Conservation (phyloP, 192 early-diverging fungal genomes). For the Podila clonocystis region DNA sequence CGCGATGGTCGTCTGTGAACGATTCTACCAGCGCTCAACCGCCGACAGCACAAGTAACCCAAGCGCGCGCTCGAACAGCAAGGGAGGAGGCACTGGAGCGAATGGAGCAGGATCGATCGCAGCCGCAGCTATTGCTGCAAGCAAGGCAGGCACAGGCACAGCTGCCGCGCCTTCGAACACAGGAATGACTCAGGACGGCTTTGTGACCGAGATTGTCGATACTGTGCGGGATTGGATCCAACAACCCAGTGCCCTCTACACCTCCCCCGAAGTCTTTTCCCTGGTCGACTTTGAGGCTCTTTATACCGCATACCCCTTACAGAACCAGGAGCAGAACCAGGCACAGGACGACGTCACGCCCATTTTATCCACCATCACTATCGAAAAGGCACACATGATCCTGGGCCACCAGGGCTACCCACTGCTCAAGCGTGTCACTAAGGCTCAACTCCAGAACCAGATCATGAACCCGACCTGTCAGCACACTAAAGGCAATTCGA, state of each 20-base stretch:
- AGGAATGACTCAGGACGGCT: constrained; percentile 22
- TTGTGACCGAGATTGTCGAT: constrained; percentile 48
- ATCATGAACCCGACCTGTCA: constrained; percentile 73
- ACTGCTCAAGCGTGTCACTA: constrained; percentile 74
- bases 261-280: constrained; percentile 59
- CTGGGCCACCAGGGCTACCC: constrained; percentile 71
- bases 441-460: constrained; percentile 72
- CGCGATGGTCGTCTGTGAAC: constrained; percentile 48
- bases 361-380: constrained; percentile 72
- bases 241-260: constrained; percentile 54
- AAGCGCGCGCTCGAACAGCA: neutral
- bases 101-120: constrained; percentile 40
- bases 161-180: constrained; percentile 7
- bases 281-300: constrained; percentile 60
- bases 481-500: constrained; percentile 72
- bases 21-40: constrained; percentile 46
- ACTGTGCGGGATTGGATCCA: constrained; percentile 56
- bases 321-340: constrained; percentile 69
- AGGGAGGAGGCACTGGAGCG: neutral
- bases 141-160: constrained; percentile 41
- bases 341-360: constrained; percentile 57
- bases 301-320: constrained; percentile 42
- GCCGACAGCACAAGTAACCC: constrained; percentile 16
- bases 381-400: constrained; percentile 71
- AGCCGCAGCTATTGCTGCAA: constrained; percentile 42